Evolutionary conservation across 805 yeast genomes (phyloP), one percentile per base, ranked within the genome.

Genomic region (Saccharomycopsis selenospora): DNA sequence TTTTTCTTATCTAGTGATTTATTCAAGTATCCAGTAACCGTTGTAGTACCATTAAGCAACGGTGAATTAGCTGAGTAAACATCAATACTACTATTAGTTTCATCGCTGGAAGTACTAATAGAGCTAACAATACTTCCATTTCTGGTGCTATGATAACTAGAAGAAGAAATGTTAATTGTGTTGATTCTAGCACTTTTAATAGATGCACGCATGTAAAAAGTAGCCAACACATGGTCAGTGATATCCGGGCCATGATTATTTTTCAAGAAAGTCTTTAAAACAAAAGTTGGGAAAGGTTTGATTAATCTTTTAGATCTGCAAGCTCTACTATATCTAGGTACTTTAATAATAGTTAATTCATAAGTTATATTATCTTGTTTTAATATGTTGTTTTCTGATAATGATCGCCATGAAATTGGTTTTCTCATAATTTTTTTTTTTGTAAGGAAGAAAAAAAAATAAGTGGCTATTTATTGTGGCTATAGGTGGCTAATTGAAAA

Each of bases 151-250:
- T n/a, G n/a, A n/a, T n/a, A n/a, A n/a, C n/a, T n/a, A n/a, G n/a
- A n/a, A n/a, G n/a, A n/a, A n/a, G n/a, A n/a, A n/a, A n/a, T n/a
- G n/a, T n/a, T n/a, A n/a, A n/a, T n/a, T n/a, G n/a, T n/a, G n/a
- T n/a, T n/a, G n/a, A n/a, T n/a, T n/a, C n/a, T n/a, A 20, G 38
- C 18, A 10, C 20, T 6, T 14, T 17, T 10, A 33, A 33, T 20
- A 14, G 38, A 33, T 14, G 38, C 38, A 14, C 38, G 17, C 43
- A 46, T 20, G 20, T 40, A 38, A 24, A 46, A 46, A 29, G 40
- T 36, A 11, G 45, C 23, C 36, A 46, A 36, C 6, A 46, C 38
- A 41, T 40, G 45, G 14, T 24, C 40, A 24, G 49, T 46, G 22
- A 46, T 40, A 36, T 43, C 42, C 11, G 17, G 20, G 20, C 10